Evolutionary conservation across 495 filamentous ascomycete genomes (phyloP), one percentile per base, ranked within the genome.

Genomic region (Podospora tetraspora): DNA sequence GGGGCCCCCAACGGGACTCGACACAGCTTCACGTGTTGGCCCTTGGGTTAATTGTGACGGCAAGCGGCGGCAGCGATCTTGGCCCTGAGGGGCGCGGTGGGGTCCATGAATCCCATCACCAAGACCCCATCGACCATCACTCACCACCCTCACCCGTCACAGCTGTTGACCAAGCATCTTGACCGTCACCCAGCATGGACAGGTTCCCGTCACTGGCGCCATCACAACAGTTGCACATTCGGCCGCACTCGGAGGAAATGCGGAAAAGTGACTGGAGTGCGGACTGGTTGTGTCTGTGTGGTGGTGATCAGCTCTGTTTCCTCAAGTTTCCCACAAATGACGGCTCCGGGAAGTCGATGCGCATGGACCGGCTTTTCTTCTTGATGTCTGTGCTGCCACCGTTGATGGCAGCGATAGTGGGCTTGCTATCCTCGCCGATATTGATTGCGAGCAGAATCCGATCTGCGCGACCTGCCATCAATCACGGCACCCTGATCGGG

Each of bases 1-100:
- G 37, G 65, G 27, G 65, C 65, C 65, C 65, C 65, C 65, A 66
- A 66, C 60, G 65, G 60, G 65, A 58, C 65, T 66, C 65, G 32
- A 43, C 10, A 21, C 57, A 59, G 57, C 65, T 61, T 66, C 34
- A 30, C 58, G 25, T 22, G 32, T 22, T 43, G 34, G 32, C 29
- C 5, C 8, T 29, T 22, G n/a, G 27, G 61, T 24, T 6, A 22
- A 59, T n/a, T 66, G 64, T 59, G 56, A 66, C 32, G 37, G 62
- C 37, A 64, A 24, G 34, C 65, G 65, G 65, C 65, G 65, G 65
- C 65, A 61, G 57, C 25, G 57, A 25, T 13, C 34, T 43, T 43
- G 34, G 57, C 32, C 29, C 12, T 13, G 62, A 13, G 24, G 57
- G 57, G 57, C 6, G 27, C 27, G 6, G 27, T 64, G 62, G 62